Conservation (phyloP, 2,329 filamentous ascomycete species). For the Botrytis byssoidea region DNA sequence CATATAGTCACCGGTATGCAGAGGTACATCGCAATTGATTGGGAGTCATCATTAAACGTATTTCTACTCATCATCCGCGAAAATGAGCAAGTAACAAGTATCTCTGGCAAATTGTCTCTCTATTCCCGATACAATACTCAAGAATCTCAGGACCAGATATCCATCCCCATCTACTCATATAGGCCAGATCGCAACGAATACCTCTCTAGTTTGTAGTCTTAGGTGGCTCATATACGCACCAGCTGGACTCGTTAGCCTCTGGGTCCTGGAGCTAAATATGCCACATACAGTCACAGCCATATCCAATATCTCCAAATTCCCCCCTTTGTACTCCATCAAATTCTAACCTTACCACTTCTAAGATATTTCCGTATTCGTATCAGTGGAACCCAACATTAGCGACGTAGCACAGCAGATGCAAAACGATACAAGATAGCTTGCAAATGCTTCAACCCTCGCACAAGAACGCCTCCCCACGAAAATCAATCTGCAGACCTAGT, state of each 20-base stretch:
- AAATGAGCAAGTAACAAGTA: neutral
- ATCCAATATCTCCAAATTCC: neutral
- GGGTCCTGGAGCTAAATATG: neutral
- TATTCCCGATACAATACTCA: too few species aligned
- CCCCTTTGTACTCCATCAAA: neutral
- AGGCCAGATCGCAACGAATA: neutral
- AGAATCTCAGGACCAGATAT: neutral
- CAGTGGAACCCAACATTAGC: neutral
- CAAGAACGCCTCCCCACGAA: conserved; percentile 8
- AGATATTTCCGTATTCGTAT: neutral
- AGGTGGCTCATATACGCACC: neutral
- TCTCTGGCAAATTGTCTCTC: too few species aligned
- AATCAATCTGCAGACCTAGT: neutral
- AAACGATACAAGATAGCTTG: neutral
- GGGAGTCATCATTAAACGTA: too few species aligned
- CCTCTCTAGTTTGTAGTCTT: neutral
- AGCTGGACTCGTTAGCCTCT: neutral
- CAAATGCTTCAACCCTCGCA: neutral
- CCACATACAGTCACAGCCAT: neutral
- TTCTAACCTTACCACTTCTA: neutral
- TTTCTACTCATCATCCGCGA: too few species aligned
- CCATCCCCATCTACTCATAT: neutral
- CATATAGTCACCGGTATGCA: neutral
- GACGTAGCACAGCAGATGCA: neutral
- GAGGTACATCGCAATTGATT: neutral